A percentile compares a stretch with the other conserved stretches of the same genome.
Evolutionary conservation across 768 basidiomycete species (phyloP).

Genomic region (Suillus clintonianus): DNA sequence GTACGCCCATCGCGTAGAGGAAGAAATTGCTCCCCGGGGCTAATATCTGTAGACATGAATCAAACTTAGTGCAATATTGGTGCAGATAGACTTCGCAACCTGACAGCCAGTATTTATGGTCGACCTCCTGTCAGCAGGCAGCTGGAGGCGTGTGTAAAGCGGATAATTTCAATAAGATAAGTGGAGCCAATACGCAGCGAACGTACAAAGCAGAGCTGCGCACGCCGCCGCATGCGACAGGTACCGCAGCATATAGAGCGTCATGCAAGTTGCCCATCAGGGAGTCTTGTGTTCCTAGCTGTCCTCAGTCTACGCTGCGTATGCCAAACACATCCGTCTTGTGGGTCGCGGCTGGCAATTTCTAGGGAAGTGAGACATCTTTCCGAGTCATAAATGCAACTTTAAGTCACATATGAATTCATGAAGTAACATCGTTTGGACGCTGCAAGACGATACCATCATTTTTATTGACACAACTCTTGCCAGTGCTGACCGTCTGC

Average conservation of each 20-base stretch:
- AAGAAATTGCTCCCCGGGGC: constrained; percentile 17
- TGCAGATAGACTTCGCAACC: too few relatives aligned
- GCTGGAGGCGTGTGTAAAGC: background rate
- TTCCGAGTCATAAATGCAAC: background rate
- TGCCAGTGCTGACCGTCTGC: too few relatives aligned
- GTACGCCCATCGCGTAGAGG: constrained; percentile 40
- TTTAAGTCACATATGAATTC: background rate
- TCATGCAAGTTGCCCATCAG: background rate
- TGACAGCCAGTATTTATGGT: background rate
- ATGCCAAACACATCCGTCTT: background rate
- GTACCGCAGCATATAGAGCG: background rate
- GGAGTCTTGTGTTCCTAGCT: background rate
- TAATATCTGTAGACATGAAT: background rate
- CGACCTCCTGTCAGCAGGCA: background rate
- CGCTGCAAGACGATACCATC: background rate
- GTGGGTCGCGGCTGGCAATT: background rate
- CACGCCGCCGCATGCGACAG: background rate
- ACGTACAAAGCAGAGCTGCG: background rate
- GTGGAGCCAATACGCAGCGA: background rate
- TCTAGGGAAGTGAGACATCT: background rate
- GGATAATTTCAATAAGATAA: background rate
- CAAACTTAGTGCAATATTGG: background rate
- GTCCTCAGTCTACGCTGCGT: background rate
- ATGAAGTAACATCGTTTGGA: background rate
- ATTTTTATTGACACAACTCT: background rate